Percentiles rank a stretch among this genome's conserved stretches.
These are phyloP conservation scores for Pyrenochaeta sp. DNA, from an alignment of 2,329 filamentous ascomycete genomes.

Conservation along the genomic window DNA sequence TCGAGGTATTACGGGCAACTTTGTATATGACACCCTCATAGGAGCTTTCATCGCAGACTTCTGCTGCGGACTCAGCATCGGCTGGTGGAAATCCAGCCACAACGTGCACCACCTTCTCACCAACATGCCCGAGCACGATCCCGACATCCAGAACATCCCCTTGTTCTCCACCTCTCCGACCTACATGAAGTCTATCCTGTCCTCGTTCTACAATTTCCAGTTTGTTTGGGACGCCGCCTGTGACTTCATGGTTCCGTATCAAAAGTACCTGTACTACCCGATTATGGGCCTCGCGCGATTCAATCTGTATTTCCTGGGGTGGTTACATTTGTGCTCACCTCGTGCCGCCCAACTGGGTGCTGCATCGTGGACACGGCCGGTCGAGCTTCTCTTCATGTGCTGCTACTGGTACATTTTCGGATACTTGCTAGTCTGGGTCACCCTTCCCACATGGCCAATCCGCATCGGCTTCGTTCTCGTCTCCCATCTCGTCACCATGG, in stretches of 20 bases:
- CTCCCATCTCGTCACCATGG: conserved; percentile 81
- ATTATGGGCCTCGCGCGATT: conserved; percentile 83
- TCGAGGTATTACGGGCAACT: conserved; percentile 68
- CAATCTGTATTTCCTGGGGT: conserved; percentile 85
- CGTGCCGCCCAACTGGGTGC: conserved; percentile 77
- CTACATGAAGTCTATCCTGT: conserved; percentile 75
- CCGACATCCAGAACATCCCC: conserved; percentile 70
- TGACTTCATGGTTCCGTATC: conserved; percentile 73
- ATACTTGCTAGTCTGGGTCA: conserved; percentile 79
- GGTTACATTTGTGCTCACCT: conserved; percentile 76
- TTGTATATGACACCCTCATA: conserved; percentile 66
- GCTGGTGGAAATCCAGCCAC: conserved; percentile 75
- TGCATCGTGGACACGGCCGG: conserved; percentile 82
- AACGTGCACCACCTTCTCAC: conserved; percentile 74
- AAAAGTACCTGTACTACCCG: conserved; percentile 84
- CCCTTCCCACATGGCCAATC: conserved; percentile 72
- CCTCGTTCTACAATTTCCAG: conserved; percentile 82
- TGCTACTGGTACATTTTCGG: conserved; percentile 91
- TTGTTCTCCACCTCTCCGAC: conserved; percentile 88
- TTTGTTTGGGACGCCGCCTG: conserved; percentile 82
- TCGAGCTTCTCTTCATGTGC: conserved; percentile 78
- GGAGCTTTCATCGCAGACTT: conserved; percentile 71
- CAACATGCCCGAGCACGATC: conserved; percentile 64
- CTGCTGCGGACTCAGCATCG: conserved; percentile 71
- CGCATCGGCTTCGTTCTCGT: conserved; percentile 79